These are phyloP conservation scores for Quercus alba DNA, from an alignment of 306 rosid species.

Conservation along the genomic window DNA sequence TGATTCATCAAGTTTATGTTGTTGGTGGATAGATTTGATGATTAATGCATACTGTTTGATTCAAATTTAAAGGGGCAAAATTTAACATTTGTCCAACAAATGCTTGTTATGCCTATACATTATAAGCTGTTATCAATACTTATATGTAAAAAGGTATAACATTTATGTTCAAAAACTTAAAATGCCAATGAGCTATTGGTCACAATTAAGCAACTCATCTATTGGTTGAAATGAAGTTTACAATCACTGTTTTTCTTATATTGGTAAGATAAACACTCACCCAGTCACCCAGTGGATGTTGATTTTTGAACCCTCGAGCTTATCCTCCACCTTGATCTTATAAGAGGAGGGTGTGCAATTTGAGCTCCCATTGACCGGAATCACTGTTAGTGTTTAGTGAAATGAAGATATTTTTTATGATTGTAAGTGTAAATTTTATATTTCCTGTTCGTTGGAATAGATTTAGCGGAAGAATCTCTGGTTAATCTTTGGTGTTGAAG, in stretches of 20 bases:
- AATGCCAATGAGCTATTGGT: not conserved
- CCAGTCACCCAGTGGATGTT: too few species aligned
- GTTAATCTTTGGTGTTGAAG: too few species aligned
- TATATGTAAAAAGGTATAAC: not conserved
- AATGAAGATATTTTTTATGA: not conserved
- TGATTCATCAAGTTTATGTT: not conserved
- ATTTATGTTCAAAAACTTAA: not conserved
- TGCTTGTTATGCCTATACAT: not conserved
- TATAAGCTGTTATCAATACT: not conserved
- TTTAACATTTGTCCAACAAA: not conserved
- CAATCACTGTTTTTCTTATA: too few species aligned
- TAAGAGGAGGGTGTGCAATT: too few species aligned
- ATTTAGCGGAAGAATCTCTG: too few species aligned
- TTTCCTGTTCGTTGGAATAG: too few species aligned
- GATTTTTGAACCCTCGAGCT: too few species aligned
- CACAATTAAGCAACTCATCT: not conserved
- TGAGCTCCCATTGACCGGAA: not conserved
- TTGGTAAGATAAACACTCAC: too few species aligned
- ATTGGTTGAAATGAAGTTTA: not conserved
- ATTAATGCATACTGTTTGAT: not conserved
- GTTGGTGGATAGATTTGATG: not conserved
- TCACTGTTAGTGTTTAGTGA: not conserved
- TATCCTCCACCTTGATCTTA: too few species aligned
- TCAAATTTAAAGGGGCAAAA: not conserved
- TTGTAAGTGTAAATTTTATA: not conserved